phyloP scores from a whole-genome alignment of 1,284 basidiomycete genomes.

The Moesziomyces sp. region DNA sequence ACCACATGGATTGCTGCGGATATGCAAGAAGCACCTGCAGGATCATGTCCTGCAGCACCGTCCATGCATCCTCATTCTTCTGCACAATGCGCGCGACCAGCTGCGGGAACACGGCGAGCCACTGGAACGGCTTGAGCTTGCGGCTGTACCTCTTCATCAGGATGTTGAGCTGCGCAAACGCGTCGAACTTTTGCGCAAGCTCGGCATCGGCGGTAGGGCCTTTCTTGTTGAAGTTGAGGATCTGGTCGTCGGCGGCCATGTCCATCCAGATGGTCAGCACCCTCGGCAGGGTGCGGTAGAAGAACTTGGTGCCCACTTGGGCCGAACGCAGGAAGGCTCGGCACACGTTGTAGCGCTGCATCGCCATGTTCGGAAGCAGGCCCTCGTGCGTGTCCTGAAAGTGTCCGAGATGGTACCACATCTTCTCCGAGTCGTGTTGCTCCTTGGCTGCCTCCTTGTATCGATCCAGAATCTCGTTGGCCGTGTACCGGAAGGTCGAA shows the following conservation, averaged over 20 bases:
- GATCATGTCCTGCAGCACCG: conserved; percentile 78
- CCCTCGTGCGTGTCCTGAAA: conserved; percentile 56
- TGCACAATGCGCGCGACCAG: conserved; percentile 94
- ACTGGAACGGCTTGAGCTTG: conserved; percentile 79
- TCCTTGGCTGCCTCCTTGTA: conserved; percentile 67
- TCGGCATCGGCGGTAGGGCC: conserved; percentile 25
- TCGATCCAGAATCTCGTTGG: conserved; percentile 72
- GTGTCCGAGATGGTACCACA: conserved; percentile 52
- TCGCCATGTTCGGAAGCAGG: conserved; percentile 70
- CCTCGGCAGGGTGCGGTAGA: conserved; percentile 94
- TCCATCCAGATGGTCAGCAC: conserved; percentile 96
- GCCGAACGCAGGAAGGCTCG: conserved; percentile 80
- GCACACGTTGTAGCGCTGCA: conserved; percentile 72
- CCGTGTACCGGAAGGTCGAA: conserved; percentile 85
- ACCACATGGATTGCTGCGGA: conserved; percentile 93
- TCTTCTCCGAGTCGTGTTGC: conserved; percentile 74
- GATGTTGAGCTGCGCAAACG: conserved; percentile 57
- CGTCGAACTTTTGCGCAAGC: conserved; percentile 40
- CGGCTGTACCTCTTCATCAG: conserved; percentile 75
- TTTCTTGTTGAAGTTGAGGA: conserved; percentile 51
- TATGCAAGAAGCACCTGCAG: conserved; percentile 80
- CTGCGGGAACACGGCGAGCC: conserved; percentile 96
- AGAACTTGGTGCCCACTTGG: conserved; percentile 88
- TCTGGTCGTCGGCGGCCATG: conserved; percentile 76
- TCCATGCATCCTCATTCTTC: conserved; percentile 76